Conservation (phyloP, 2,329 filamentous ascomycete species). For the Gliomastix tumulicola region DNA sequence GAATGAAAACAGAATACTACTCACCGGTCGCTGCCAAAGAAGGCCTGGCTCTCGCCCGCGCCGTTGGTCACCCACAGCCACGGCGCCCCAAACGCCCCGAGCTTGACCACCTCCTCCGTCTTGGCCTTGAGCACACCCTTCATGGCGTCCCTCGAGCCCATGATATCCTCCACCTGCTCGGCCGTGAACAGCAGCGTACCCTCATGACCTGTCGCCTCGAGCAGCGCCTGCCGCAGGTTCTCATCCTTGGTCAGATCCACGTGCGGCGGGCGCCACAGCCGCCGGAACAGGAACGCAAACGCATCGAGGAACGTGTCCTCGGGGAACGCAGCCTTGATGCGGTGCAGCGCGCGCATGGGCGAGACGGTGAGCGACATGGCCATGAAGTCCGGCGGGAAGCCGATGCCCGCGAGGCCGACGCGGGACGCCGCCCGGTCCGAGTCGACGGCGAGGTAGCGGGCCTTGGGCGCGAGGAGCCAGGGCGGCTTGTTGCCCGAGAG, state of each 20-base stretch:
- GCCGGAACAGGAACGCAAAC: conserved; percentile 48
- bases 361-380: conserved; percentile 34
- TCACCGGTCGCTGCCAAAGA: conserved; percentile 74
- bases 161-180: conserved; percentile 46
- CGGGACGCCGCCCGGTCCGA: conserved; percentile 26
- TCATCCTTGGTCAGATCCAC: conserved; percentile 52
- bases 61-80: conserved; percentile 64
- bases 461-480: conserved; percentile 65
- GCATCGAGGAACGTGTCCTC: conserved; percentile 40
- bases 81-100: conserved; percentile 69
- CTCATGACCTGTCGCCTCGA: conserved; percentile 15
- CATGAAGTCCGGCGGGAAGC: conserved; percentile 35
- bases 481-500: conserved; percentile 59
- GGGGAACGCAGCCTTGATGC: conserved; percentile 54
- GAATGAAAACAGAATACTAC: too few species aligned
- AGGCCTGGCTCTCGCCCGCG: conserved; percentile 54
- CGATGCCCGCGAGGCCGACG: conserved; percentile 26
- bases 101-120: conserved; percentile 54
- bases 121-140: conserved; percentile 40
- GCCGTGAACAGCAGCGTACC: conserved; percentile 35
- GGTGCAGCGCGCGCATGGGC: conserved; percentile 59
- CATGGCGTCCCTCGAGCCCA: conserved; percentile 35
- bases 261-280: conserved; percentile 55
- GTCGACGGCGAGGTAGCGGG: conserved; percentile 42
- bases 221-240: conserved; percentile 34